These are phyloP conservation scores for Pseudoperonospora humuli DNA, from an alignment of 352 stramenopile species.

Conservation along the genomic window DNA sequence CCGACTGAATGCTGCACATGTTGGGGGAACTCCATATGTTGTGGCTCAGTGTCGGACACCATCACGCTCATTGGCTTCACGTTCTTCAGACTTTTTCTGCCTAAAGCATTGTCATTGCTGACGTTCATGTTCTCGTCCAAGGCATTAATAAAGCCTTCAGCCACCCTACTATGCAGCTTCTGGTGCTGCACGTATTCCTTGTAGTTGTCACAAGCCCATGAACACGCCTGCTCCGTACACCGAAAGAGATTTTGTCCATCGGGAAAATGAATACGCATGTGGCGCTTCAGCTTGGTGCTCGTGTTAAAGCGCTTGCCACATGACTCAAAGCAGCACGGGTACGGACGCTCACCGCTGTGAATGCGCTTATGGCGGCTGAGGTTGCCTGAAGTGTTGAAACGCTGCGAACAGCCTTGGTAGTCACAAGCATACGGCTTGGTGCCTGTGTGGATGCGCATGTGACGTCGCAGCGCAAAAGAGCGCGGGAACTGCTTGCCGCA, in stretches of 20 bases:
- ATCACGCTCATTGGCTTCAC: constrained; percentile 5
- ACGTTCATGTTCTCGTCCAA: constrained; percentile 15
- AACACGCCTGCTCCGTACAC: constrained; percentile 34
- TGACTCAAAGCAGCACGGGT: constrained; percentile 64
- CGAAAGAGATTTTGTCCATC: constrained; percentile 69
- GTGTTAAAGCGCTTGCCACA: constrained; percentile 86
- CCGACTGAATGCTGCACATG: neutral
- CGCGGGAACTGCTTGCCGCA: constrained; percentile 82
- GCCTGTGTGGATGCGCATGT: constrained; percentile 82
- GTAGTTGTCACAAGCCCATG: constrained; percentile 75
- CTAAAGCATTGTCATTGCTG: constrained; percentile 9
- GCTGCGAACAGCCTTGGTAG: constrained; percentile 59
- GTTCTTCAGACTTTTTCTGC: constrained; percentile 1
- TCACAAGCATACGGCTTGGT: constrained; percentile 79
- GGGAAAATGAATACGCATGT: constrained; percentile 84
- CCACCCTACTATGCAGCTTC: constrained; percentile 35
- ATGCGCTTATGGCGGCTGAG: constrained; percentile 84
- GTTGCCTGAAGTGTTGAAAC: constrained; percentile 86
- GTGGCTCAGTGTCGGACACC: constrained; percentile 1
- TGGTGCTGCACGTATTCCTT: constrained; percentile 77
- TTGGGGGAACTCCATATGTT: constrained; percentile 11
- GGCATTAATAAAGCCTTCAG: constrained; percentile 15
- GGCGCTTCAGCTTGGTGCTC: constrained; percentile 84
- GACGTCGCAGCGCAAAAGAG: constrained; percentile 72
- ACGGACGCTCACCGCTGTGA: constrained; percentile 76